Evolutionary conservation across 2,329 filamentous ascomycete species (phyloP).

Genomic region (Volutella citrinella): DNA sequence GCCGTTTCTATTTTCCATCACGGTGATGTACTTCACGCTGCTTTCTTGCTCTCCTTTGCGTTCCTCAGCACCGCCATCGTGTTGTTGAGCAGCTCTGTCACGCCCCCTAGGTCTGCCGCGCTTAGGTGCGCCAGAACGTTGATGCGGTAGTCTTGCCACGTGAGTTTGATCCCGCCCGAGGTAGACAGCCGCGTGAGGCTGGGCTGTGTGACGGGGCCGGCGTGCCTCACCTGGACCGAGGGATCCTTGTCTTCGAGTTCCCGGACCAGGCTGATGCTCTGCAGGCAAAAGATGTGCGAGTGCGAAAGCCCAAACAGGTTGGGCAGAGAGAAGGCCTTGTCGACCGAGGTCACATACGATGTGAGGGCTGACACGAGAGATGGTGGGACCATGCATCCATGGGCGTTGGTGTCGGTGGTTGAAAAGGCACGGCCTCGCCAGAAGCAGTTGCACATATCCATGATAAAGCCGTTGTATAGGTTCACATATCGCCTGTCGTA

Average conservation of each 20-base stretch:
- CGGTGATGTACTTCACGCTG: too few relatives aligned
- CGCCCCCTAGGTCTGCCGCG: constrained; percentile 59
- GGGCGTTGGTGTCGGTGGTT: constrained; percentile 58
- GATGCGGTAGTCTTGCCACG: constrained; percentile 73
- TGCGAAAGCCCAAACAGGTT: constrained; percentile 57
- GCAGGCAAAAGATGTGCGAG: constrained; percentile 54
- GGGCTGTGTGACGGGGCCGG: constrained; percentile 67
- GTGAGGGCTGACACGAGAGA: constrained; percentile 44
- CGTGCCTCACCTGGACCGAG: constrained; percentile 49
- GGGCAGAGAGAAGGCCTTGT: constrained; percentile 43
- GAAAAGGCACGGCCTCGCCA: constrained; percentile 76
- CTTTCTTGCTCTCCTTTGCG: constrained; percentile 31
- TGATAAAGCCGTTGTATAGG: constrained; percentile 77
- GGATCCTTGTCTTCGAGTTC: constrained; percentile 54
- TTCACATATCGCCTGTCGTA: constrained; percentile 62
- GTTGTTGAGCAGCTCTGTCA: constrained; percentile 71
- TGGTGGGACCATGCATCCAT: constrained; percentile 49
- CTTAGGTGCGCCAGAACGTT: constrained; percentile 69
- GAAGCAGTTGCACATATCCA: constrained; percentile 82
- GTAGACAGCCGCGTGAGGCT: constrained; percentile 61
- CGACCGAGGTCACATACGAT: constrained; percentile 47
- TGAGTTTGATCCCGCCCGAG: constrained; percentile 62
- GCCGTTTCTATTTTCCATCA: constrained; percentile 1
- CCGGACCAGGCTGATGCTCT: constrained; percentile 54
- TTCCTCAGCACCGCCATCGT: constrained; percentile 74